Evolutionary conservation across 805 yeast genomes (phyloP), one percentile per base, ranked within the genome.

Genomic region (Kluyveromyces dobzhanskii): DNA sequence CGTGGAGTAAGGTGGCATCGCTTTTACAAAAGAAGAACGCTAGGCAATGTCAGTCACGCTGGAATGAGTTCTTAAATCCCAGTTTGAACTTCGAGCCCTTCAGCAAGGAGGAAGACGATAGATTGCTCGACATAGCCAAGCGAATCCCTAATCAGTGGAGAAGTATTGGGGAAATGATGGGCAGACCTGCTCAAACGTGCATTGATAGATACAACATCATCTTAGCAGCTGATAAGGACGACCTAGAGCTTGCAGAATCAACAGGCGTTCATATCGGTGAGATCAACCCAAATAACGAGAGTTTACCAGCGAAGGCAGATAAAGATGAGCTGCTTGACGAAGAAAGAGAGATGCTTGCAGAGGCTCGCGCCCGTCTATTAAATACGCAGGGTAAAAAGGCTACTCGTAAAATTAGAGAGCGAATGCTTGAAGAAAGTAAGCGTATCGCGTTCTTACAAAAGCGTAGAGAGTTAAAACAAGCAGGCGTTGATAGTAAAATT

Each of bases 381-480:
- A 88, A 86, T 51, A 87, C 97, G 0, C 86, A 83, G 57, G 98
- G 97, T 43, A 87, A 88, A 49, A 90, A 90, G 59, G 96, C 97
- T 0, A 85, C 88, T 42, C 64, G 97, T 42, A 86, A 88, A 54
- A 85, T 80, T 2, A 67, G 97, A 41, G 97, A 90, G 56, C 66
- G 92, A 37, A 71, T 84, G 73, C 63, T 86, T 32, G 84, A 79
- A 36, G 94, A 87, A 53, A 82, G 85, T 42, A 72, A 77, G 49
- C 63, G 94, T 24, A 68, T 86, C 17, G 84, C 95, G 0, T 63
- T 79, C 41, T 54, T 90, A 10, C 94, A 87, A 49, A 82, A 80
- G 47, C 67, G 95, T 47, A 66, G 95, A 47, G 94, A 84, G 46
- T 64, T 85, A 56, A 83, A 85, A 51, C 81, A 79, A 35, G 88